phyloP scores from a whole-genome alignment of 495 filamentous ascomycete species.

The Aspergillus heteromorphus region DNA sequence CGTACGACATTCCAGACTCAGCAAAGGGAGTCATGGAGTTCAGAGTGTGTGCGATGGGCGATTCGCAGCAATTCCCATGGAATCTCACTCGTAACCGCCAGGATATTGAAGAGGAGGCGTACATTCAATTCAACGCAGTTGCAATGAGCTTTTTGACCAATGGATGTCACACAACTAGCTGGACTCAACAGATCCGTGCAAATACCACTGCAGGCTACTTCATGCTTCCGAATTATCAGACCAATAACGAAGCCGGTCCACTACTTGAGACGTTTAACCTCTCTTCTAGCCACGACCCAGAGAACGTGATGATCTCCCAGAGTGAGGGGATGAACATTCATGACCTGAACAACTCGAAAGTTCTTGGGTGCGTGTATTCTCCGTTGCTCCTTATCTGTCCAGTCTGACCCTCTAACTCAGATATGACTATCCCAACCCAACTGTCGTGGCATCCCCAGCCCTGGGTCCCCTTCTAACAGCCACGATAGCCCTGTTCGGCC shows the following conservation, averaged over 20 bases:
- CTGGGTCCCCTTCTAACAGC: neutral
- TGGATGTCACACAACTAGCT: neutral
- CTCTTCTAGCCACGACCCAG: neutral
- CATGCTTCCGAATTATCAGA: neutral
- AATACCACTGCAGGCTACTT: neutral
- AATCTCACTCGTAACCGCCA: neutral
- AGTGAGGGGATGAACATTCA: neutral
- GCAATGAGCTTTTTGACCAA: neutral
- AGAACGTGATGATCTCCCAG: neutral
- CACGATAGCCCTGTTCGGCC: neutral
- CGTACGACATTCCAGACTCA: neutral
- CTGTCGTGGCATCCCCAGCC: neutral
- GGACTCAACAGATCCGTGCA: neutral
- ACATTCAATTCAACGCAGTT: neutral
- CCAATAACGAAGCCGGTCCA: neutral
- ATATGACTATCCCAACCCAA: neutral
- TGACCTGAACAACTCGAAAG: neutral
- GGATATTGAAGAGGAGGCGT: neutral
- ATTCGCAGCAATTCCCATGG: neutral
- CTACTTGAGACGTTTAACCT: neutral
- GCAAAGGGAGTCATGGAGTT: neutral
- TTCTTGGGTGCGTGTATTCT: neutral
- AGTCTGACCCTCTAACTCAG: too few species aligned
- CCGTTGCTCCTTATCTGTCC: too few species aligned
- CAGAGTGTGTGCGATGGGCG: neutral